Percentiles rank a stretch among this genome's conserved stretches.
Conservation (phyloP, 2,329 filamentous ascomycete genomes). For the Aspergillus sp. region DNA sequence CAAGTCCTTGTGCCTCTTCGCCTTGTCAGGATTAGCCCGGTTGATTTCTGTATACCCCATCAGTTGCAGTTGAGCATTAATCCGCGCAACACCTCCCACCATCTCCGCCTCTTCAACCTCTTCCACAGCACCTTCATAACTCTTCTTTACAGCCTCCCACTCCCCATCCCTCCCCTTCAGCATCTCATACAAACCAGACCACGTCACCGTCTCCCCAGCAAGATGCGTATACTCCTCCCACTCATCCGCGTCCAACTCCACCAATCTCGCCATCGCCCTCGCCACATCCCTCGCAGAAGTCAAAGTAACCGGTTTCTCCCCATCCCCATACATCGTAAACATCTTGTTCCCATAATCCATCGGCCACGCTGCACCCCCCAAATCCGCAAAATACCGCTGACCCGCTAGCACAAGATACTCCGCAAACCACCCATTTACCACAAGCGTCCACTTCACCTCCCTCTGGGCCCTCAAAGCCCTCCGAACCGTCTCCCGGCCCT, state of each 20-base stretch:
- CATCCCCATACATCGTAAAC: not conserved
- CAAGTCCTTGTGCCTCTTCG: not conserved
- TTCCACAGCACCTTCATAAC: not conserved
- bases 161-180: not conserved
- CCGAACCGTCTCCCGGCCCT: not conserved
- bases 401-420: not conserved
- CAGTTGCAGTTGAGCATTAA: not conserved
- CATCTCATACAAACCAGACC: not conserved
- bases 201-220: not conserved
- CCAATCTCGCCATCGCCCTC: not conserved
- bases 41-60: not conserved
- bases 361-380: not conserved
- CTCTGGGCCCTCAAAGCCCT: not conserved
- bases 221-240: not conserved
- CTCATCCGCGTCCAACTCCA: not conserved
- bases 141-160: not conserved
- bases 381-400: not conserved
- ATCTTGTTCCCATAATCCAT: not conserved
- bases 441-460: not conserved
- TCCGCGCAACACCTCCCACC: not conserved
- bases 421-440: not conserved
- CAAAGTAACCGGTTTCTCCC: not conserved
- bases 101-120: not conserved
- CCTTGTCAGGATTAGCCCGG: not conserved
- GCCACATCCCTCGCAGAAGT: not conserved